phyloP scores from a whole-genome alignment of 371 early-diverging fungal species.

The Syncephalastrum contaminatum region DNA sequence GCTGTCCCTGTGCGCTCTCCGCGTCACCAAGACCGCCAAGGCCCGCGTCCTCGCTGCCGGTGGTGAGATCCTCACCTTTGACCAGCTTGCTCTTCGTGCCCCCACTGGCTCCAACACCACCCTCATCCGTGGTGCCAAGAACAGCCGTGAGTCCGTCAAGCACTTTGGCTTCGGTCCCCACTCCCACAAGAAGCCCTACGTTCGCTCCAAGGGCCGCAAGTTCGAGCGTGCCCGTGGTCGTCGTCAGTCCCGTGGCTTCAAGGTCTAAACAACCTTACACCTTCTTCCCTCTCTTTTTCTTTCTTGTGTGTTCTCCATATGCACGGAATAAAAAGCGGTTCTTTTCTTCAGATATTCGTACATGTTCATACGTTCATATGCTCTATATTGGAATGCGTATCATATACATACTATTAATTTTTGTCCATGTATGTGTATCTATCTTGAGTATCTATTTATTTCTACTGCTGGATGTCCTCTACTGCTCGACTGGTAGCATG shows the following conservation, averaged over 20 bases:
- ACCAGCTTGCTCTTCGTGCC: slow-evolving; percentile 97
- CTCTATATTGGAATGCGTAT: no score
- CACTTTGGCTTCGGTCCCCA: slow-evolving; percentile 83
- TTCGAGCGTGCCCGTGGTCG: slow-evolving; percentile 99
- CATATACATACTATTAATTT: no score
- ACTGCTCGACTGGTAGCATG: slow-evolving; percentile 17
- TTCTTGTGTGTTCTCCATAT: no score
- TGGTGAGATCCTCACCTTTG: slow-evolving; percentile 97
- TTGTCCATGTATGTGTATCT: no score
- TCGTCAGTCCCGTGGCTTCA: slow-evolving; percentile 94
- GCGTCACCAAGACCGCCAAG: slow-evolving; percentile 93
- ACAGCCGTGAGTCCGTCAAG: slow-evolving; percentile 93
- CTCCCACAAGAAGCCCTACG: slow-evolving; percentile 86
- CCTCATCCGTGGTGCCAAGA: slow-evolving; percentile 91
- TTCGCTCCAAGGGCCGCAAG: slow-evolving; percentile 99
- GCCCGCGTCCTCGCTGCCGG: slow-evolving; percentile 98
- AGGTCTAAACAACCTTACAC: slow-evolving; percentile 57
- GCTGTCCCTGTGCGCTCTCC: slow-evolving; percentile 93
- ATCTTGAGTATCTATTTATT: no score
- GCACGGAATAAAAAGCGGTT: no score
- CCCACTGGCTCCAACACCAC: slow-evolving; percentile 96
- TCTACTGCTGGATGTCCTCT: slow-evolving; percentile 8
- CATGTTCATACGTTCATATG: no score
- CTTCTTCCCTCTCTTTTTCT: no score
- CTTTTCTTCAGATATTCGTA: no score